phyloP scores from a whole-genome alignment of 306 rosid species.

The Morella rubra region DNA sequence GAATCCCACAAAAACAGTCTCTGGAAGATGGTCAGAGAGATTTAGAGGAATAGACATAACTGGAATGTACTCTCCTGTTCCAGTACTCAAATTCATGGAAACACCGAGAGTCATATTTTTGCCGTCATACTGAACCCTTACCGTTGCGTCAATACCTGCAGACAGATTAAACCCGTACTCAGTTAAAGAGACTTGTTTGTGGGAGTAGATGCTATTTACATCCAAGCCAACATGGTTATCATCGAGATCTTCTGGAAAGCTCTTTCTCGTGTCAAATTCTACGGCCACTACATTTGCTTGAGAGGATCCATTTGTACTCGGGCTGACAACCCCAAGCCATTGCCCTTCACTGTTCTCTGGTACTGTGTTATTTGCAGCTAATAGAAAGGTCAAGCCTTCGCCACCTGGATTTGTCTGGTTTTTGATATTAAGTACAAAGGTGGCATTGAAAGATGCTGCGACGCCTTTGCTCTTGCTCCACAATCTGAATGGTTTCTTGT shows the following conservation, averaged over 20 bases:
- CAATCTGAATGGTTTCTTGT: conserved; percentile 25
- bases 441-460: conserved; percentile 35
- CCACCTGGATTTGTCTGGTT: conserved; percentile 33
- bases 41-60: conserved; percentile 27
- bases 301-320: conserved; percentile 51
- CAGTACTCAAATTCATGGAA: conserved; percentile 4
- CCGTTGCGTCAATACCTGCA: neutral
- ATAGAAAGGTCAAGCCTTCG: conserved; percentile 50
- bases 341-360: conserved; percentile 34
- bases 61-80: conserved; percentile 9
- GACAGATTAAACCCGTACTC: conserved; percentile 36
- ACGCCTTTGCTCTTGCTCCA: conserved; percentile 32
- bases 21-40: conserved; percentile 44
- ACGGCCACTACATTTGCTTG: conserved; percentile 49
- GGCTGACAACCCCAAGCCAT: conserved; percentile 52
- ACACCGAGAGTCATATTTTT: conserved; percentile 31
- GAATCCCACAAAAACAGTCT: conserved; percentile 57
- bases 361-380: conserved; percentile 26
- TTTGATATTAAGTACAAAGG: conserved; percentile 31
- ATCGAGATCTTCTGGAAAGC: conserved; percentile 46
- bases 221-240: conserved; percentile 65
- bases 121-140: conserved; percentile 33
- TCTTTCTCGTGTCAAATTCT: conserved; percentile 69
- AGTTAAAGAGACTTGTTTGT: conserved; percentile 30
- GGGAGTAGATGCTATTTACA: conserved; percentile 52